phyloP scores from a whole-genome alignment of 768 basidiomycete genomes.

The Phanerodontia chrysosporium region DNA sequence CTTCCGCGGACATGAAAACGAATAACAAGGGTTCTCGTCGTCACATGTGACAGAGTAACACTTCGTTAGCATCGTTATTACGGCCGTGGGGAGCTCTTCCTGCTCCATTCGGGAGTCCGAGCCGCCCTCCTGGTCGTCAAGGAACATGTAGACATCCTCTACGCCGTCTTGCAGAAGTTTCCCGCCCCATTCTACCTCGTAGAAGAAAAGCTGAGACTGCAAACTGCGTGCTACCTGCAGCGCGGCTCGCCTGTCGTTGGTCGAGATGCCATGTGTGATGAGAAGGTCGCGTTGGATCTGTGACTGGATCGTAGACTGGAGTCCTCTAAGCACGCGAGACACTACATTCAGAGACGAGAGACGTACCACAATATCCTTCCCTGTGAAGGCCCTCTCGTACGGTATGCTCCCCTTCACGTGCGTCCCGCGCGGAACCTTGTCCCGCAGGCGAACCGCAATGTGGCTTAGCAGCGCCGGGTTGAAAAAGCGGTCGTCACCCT shows the following conservation, averaged over 20 bases:
- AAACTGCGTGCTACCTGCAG: slow-evolving; percentile 86
- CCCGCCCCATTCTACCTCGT: slow-evolving; percentile 94
- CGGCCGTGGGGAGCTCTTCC: slow-evolving; percentile 81
- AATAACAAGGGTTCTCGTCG: slow-evolving; percentile 78
- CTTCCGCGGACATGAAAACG: slow-evolving; percentile 73
- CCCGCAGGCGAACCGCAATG: slow-evolving; percentile 82
- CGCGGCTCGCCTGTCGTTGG: slow-evolving; percentile 77
- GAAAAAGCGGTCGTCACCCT: slow-evolving; percentile 72
- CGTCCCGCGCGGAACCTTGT: slow-evolving; percentile 81
- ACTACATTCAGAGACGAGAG: neutral
- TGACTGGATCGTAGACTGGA: slow-evolving; percentile 80
- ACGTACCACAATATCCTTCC: slow-evolving; percentile 89
- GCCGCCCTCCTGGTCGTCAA: slow-evolving; percentile 71
- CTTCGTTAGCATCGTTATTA: slow-evolving; percentile 83
- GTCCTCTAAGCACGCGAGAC: slow-evolving; percentile 1
- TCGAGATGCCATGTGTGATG: slow-evolving; percentile 67
- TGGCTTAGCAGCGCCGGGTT: slow-evolving; percentile 86
- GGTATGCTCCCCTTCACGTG: slow-evolving; percentile 94
- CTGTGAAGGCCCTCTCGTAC: slow-evolving; percentile 88
- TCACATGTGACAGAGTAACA: slow-evolving; percentile 89
- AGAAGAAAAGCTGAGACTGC: slow-evolving; percentile 91
- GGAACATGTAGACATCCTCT: slow-evolving; percentile 91
- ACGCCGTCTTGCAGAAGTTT: slow-evolving; percentile 79
- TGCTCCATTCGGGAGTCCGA: slow-evolving; percentile 58
- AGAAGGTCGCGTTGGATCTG: slow-evolving; percentile 83